These are phyloP conservation scores for Aspergillus hortae DNA, from an alignment of 2,329 filamentous ascomycete genomes.

Conservation along the genomic window DNA sequence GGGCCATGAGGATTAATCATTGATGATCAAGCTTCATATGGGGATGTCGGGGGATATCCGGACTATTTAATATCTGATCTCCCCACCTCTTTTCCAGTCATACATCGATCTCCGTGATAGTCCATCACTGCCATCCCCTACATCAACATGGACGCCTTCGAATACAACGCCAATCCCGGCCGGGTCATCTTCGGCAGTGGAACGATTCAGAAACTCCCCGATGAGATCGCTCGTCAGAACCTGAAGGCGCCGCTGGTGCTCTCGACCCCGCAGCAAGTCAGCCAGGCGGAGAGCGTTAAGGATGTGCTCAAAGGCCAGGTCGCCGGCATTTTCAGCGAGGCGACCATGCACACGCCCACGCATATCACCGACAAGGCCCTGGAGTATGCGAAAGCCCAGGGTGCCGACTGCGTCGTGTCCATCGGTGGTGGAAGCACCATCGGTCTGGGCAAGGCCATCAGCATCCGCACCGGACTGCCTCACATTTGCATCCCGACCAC, in stretches of 20 bases:
- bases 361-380: slow-evolving; percentile 56
- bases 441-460: slow-evolving; percentile 59
- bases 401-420: slow-evolving; percentile 56
- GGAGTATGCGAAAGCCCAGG: slow-evolving; percentile 41
- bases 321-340: slow-evolving; percentile 53
- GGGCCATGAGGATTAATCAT: slow-evolving; percentile 19
- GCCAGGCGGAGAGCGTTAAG: slow-evolving; percentile 45
- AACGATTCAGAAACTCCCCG: slow-evolving; percentile 48
- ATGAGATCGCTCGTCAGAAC: slow-evolving; percentile 44
- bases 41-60: too few species aligned
- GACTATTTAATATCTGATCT: neutral
- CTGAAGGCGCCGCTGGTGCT: slow-evolving; percentile 53
- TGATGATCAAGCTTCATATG: slow-evolving; percentile 16
- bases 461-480: slow-evolving; percentile 50
- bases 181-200: slow-evolving; percentile 57
- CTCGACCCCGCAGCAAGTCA: slow-evolving; percentile 52
- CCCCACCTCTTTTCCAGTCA: neutral
- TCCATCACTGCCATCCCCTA: neutral
- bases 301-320: slow-evolving; percentile 44
- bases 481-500: slow-evolving; percentile 62
- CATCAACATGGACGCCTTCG: slow-evolving; percentile 51
- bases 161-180: slow-evolving; percentile 53
- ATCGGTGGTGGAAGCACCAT: slow-evolving; percentile 62
- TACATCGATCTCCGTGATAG: neutral
- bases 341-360: slow-evolving; percentile 62